Percentiles rank a stretch among this genome's conserved stretches.
phyloP scores from a whole-genome alignment of 2,329 filamentous ascomycete genomes.

The Decorospora gaudefroyi region DNA sequence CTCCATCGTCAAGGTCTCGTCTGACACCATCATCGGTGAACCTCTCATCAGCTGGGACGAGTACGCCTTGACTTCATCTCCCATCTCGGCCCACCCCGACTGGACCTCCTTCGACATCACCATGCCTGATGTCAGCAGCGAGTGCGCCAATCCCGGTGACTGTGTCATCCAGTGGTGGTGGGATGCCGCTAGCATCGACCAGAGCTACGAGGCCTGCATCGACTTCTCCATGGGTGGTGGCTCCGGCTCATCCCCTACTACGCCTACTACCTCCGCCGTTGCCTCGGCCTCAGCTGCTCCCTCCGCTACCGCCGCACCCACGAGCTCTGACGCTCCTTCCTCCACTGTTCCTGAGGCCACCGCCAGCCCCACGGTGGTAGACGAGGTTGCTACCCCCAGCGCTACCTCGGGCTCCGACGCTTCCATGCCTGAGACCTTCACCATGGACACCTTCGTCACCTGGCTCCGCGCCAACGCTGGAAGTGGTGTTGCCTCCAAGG shows the following conservation, averaged over 20 bases:
- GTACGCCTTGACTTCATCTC: conserved; percentile 57
- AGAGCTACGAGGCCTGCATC: conserved; percentile 67
- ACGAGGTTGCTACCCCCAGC: conserved; percentile 16
- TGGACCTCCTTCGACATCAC: conserved; percentile 59
- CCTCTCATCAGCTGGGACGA: conserved; percentile 60
- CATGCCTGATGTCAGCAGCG: conserved; percentile 57
- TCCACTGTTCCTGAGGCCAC: conserved; percentile 14
- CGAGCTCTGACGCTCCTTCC: conserved; percentile 9
- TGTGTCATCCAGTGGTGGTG: conserved; percentile 67
- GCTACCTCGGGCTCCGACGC: conserved; percentile 17
- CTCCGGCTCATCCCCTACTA: conserved; percentile 25
- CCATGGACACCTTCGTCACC: conserved; percentile 40
- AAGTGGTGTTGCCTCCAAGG: conserved; percentile 27
- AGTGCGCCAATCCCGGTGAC: conserved; percentile 56
- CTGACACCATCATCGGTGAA: conserved; percentile 58
- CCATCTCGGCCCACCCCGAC: conserved; percentile 48
- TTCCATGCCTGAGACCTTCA: conserved; percentile 38
- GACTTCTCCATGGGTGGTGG: conserved; percentile 58
- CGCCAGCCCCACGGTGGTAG: conserved; percentile 12
- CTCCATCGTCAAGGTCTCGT: conserved; percentile 60
- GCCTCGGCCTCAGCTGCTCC: conserved; percentile 18
- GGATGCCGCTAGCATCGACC: conserved; percentile 59
- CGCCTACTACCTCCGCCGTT: conserved; percentile 16
- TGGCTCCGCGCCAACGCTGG: conserved; percentile 40
- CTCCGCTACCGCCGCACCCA: conserved; percentile 17